These are phyloP conservation scores for Dryadomyces quercivorus DNA, from an alignment of 2,329 filamentous ascomycete species.

Conservation along the genomic window DNA sequence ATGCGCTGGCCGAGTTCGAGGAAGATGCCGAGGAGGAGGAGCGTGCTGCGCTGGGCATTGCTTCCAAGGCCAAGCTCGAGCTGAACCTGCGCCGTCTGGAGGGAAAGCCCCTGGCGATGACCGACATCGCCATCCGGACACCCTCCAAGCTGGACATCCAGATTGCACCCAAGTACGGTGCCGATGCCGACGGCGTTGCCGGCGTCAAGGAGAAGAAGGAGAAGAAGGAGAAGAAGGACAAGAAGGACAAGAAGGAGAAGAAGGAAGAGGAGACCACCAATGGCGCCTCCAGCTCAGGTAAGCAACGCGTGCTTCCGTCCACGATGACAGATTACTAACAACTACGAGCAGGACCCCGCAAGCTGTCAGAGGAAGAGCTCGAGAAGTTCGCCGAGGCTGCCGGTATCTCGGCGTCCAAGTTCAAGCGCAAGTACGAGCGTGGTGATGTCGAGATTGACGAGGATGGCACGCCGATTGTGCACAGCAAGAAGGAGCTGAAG, in stretches of 20 bases:
- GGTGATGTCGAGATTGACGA: slow-evolving; percentile 57
- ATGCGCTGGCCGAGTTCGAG: slow-evolving; percentile 73
- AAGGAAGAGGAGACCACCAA: slow-evolving; percentile 4
- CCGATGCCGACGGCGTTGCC: slow-evolving; percentile 75
- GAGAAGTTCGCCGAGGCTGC: slow-evolving; percentile 51
- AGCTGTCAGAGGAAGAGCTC: slow-evolving; percentile 43
- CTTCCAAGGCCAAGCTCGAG: slow-evolving; percentile 61
- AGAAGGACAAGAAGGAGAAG: slow-evolving; percentile 12
- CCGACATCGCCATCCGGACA: neutral
- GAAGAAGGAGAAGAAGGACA: slow-evolving; percentile 13
- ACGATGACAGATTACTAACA: neutral
- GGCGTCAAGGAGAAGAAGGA: slow-evolving; percentile 43
- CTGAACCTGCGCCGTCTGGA: slow-evolving; percentile 67
- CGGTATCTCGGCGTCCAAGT: slow-evolving; percentile 62
- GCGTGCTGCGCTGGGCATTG: slow-evolving; percentile 67
- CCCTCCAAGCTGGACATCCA: slow-evolving; percentile 83
- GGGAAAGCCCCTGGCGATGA: slow-evolving; percentile 71
- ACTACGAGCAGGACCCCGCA: slow-evolving; percentile 14
- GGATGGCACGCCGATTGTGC: slow-evolving; percentile 52
- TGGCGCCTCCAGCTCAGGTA: slow-evolving; percentile 5
- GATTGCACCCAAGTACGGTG: slow-evolving; percentile 88
- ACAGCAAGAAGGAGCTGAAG: slow-evolving; percentile 36
- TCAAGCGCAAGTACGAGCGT: slow-evolving; percentile 65
- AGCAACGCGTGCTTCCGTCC: neutral
- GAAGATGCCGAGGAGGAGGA: slow-evolving; percentile 77